phyloP scores from a whole-genome alignment of 306 rosid species.

The Pterocarpus macrocarpus region DNA sequence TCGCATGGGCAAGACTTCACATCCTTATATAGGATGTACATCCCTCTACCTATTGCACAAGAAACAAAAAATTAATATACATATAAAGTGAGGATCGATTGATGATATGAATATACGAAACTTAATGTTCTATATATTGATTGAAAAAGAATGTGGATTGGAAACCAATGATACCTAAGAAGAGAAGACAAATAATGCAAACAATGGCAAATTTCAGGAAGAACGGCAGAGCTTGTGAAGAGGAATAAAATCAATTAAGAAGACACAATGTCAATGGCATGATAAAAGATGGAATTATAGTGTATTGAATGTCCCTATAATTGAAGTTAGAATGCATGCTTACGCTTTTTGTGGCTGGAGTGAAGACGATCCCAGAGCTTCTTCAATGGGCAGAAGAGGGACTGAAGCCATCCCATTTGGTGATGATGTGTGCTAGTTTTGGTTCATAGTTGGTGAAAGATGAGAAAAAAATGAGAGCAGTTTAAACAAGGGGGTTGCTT shows the following conservation, averaged over 20 bases:
- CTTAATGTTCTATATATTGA: neutral
- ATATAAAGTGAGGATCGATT: neutral
- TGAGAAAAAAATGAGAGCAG: constrained; percentile 42
- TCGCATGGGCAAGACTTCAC: constrained; percentile 80
- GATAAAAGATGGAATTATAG: neutral
- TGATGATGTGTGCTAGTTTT: constrained; percentile 30
- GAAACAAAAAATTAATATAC: neutral
- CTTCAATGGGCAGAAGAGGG: constrained; percentile 71
- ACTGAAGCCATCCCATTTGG: constrained; percentile 71
- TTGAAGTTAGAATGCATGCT: neutral
- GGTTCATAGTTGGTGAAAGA: constrained; percentile 52
- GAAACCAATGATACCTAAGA: neutral
- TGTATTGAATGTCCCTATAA: neutral
- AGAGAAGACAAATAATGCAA: neutral
- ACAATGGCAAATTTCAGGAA: neutral
- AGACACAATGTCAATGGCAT: neutral
- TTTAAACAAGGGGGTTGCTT: constrained; percentile 47
- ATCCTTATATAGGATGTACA: constrained; percentile 76
- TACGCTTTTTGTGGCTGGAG: constrained; percentile 60
- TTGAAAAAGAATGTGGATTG: neutral
- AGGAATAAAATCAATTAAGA: neutral
- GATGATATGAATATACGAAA: neutral
- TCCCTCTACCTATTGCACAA: constrained; percentile 59
- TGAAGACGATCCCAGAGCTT: constrained; percentile 77
- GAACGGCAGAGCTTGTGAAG: neutral